These are phyloP conservation scores for Geotrichum klebahnii DNA, from an alignment of 1,139 yeast species.

Conservation along the genomic window DNA sequence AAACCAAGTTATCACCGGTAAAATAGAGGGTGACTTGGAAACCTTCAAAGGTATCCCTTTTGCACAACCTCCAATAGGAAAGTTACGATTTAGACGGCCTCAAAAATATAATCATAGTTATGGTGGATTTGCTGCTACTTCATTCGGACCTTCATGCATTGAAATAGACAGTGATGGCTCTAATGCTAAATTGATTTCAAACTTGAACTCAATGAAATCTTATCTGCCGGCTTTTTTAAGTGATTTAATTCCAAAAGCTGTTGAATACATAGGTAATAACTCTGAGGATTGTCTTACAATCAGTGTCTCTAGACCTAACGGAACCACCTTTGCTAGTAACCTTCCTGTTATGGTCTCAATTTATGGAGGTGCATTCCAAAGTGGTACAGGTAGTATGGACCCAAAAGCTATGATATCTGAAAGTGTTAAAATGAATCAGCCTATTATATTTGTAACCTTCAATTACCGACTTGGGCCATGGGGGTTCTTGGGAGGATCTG, in stretches of 20 bases:
- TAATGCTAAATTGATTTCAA: not conserved
- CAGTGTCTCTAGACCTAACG: slow-evolving; percentile 25
- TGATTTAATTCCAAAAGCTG: not conserved
- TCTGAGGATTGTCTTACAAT: slow-evolving; percentile 30
- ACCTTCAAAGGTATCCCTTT: slow-evolving; percentile 31
- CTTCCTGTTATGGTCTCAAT: slow-evolving; percentile 36
- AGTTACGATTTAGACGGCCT: slow-evolving; percentile 30
- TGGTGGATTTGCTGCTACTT: slow-evolving; percentile 18
- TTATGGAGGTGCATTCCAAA: slow-evolving; percentile 34
- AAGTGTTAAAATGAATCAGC: slow-evolving; percentile 16
- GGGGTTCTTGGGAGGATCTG: slow-evolving; percentile 38
- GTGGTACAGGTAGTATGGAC: slow-evolving; percentile 27
- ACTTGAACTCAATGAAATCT: not conserved
- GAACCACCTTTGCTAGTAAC: slow-evolving; percentile 13
- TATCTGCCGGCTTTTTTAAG: not conserved
- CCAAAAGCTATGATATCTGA: slow-evolving; percentile 12
- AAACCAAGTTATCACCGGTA: slow-evolving; percentile 16
- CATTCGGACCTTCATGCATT: slow-evolving; percentile 9
- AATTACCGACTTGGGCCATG: slow-evolving; percentile 37
- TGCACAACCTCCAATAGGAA: slow-evolving; percentile 32
- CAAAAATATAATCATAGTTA: slow-evolving; percentile 21
- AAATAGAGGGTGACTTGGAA: slow-evolving; percentile 22
- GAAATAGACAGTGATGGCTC: slow-evolving; percentile 9
- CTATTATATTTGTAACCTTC: slow-evolving; percentile 21
- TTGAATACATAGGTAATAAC: not conserved